A percentile compares a stretch with the other conserved stretches of the same genome.
phyloP scores from a whole-genome alignment of 139 green algal species.

The Closterium sp. region DNA sequence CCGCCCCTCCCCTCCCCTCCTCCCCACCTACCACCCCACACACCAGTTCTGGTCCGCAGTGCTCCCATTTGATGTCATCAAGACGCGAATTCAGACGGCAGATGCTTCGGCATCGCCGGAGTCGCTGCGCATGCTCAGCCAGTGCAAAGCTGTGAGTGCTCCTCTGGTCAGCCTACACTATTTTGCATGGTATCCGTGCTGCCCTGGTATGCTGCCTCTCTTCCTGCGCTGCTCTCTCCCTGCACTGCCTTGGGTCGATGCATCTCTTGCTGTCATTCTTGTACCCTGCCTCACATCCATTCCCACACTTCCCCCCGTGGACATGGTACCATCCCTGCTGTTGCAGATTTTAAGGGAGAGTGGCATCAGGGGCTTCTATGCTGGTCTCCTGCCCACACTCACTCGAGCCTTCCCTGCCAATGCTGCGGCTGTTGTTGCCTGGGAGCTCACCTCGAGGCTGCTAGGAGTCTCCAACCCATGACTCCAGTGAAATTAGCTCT shows the following conservation, averaged over 20 bases:
- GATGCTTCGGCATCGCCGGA: not conserved
- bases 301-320: no score
- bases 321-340: not conserved
- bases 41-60: conserved; percentile 44
- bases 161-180: no score
- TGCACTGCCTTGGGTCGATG: not conserved
- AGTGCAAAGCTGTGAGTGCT: not conserved
- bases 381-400: conserved; percentile 32
- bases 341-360: conserved; percentile 25
- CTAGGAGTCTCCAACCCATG: not conserved
- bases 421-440: conserved; percentile 46
- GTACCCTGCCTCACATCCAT: not conserved
- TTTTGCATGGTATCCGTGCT: no score
- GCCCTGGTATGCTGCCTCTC: not conserved
- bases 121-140: not conserved
- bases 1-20: not conserved
- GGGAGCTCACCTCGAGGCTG: conserved; percentile 37
- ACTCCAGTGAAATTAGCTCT: no score
- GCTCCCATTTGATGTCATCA: conserved; percentile 45
- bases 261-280: not conserved
- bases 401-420: conserved; percentile 47
- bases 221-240: no score
- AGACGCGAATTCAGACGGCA: conserved; percentile 49
- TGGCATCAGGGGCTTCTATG: conserved; percentile 37
- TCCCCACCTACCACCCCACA: no score